Base-by-base conservation (phyloP, 163 green algal genomes). In the Prototheca cutis region DNA sequence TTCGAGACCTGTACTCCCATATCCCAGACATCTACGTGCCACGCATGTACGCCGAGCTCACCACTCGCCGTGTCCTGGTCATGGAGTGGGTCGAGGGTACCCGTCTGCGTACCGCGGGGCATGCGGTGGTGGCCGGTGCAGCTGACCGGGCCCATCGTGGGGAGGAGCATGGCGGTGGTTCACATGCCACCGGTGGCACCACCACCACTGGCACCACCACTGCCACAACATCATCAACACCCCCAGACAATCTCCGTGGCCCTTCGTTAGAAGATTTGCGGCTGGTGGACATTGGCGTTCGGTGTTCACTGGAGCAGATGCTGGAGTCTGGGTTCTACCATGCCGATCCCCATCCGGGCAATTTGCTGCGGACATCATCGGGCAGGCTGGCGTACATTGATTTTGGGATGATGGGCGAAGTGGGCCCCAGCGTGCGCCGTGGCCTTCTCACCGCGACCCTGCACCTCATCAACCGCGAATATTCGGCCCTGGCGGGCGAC, bases 11-110 rank as follows among this genome's bases (percentile, higher is more conserved):
- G 29, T 94, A 88, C 65, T 55, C 63, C 2, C 58, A 81, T 56
- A 69, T 92, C 23, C 59, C 75, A 57, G 62, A 66, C 8, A 68
- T 93, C 6, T 88, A 86, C 67, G 80, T 90, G 55, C 85, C 85
- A 2, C 34, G 77, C 45, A 85, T 90, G 71, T 66, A 77, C 55
- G 45, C 66, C 6, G 69, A 80, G 4, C 53, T 84, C 27, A 87
- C 82, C 33, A 90, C 85, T 0, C 54, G 68, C 70, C 71, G 80
- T 51, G 78, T 96, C 27, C 70, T 96, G 42, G 79, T 88, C 4
- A 96, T 95, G 87, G 87, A 95, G 73, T 96, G 89, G 89, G 76
- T 96, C 49, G 76, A 93, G 7, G 86, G 89, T n/a, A 63, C 74
- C 61, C 74, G 85, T 4, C 73, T 95, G 73, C 82, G 84, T 47